phyloP scores from a whole-genome alignment of 202 grass and related monocot species.

The Brachypodium distachyon region DNA sequence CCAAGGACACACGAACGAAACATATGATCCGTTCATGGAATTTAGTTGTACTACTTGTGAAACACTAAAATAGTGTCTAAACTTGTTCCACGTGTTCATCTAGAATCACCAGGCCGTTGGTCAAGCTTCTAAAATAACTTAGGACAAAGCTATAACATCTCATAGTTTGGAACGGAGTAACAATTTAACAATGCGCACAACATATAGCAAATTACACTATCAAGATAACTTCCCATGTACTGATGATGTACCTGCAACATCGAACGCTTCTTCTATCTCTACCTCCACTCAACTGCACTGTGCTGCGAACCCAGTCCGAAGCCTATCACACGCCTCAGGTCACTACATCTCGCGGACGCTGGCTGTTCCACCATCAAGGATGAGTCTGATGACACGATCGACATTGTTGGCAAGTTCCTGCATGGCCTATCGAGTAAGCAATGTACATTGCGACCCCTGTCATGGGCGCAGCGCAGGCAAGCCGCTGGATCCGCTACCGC shows the following conservation, averaged over 20 bases:
- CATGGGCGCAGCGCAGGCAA: background rate
- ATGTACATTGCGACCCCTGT: background rate
- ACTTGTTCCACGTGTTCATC: too few relatives aligned
- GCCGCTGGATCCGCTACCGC: background rate
- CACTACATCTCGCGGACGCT: background rate
- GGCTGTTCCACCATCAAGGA: background rate
- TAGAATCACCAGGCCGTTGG: too few relatives aligned
- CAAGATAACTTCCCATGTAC: background rate
- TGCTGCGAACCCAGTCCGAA: background rate
- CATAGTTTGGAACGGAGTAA: too few relatives aligned
- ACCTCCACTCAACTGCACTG: background rate
- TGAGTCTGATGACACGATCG: too few relatives aligned
- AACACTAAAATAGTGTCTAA: too few relatives aligned
- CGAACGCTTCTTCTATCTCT: background rate
- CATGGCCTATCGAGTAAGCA: background rate
- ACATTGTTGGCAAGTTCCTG: background rate
- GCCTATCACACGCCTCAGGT: background rate
- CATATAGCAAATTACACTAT: conserved; percentile 2
- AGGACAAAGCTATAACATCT: too few relatives aligned
- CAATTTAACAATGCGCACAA: background rate
- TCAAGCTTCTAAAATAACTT: too few relatives aligned
- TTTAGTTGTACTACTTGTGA: too few relatives aligned
- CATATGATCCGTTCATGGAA: too few relatives aligned
- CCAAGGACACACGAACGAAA: too few relatives aligned
- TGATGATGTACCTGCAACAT: background rate